Evolutionary conservation across 2,329 filamentous ascomycete species (phyloP), one percentile per base, ranked within the genome.

Genomic region (Westerdykella ornata): DNA sequence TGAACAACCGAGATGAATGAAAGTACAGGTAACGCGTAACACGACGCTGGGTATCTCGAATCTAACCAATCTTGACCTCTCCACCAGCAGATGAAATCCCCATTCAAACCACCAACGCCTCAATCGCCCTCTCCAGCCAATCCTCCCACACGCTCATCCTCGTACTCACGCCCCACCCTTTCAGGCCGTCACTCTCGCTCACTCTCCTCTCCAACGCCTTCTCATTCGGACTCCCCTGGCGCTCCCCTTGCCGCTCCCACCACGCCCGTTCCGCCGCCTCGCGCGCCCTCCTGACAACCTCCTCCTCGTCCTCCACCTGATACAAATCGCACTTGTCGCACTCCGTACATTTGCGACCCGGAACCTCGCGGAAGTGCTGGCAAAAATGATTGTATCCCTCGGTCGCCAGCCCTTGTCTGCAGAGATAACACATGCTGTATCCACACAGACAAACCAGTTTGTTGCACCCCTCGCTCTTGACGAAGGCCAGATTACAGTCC

Each of bases 361-460:
- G 86, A 46, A 85, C 77, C 8, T 86, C 83, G 7, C 92, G 78
- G 64, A 97, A 97, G 67, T 97, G 92, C 62, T 95, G 85, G 63
- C 92, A 98, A 60, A 96, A 98, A 66, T 98, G 92, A 30, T 81
- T 76, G 65, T 98, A 97, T 1, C 90, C 89, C 62, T 89, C 83
- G 2, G 70, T 45, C 37, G 77, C 71, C 14, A 76, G 68, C n/a
- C 70, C 67, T 32, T 67, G 60, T 31, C 92, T 85, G 66, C 92
- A 98, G 35, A 97, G 80, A 60, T 98, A 98, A 65, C 92, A 98
- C 90, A 97, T 97, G 54, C 85, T 84, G 68, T 97, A 97, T 7
- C 92, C 92, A 67, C 92, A 98, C 13, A 88, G 82, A 62, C 92
- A 97, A 5, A 88, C 90, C 31, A 98, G 76, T 69, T 97, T 97